Evolutionary conservation across 352 stramenopile species (phyloP), one percentile per base, ranked within the genome.

Genomic region (Globisporangium camurandrum): DNA sequence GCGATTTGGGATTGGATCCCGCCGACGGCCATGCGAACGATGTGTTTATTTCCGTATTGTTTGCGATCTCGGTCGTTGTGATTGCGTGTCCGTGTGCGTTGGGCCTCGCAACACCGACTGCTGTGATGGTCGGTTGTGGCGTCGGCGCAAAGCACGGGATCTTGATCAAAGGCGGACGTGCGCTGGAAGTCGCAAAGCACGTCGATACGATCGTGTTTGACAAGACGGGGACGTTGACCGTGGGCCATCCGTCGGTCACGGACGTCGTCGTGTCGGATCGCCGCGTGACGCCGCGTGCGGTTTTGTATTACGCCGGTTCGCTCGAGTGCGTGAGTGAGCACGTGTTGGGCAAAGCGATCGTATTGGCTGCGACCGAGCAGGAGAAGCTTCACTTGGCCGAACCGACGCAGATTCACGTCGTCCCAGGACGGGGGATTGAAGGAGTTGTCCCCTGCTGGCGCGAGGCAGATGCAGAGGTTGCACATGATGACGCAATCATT

Each of bases 141-240:
- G 79, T 95, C 46, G 88, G 79, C 8, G 85, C 81, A 24, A 86
- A 95, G 57, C 74, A 87, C 19, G 75, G 93, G 1, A 90, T 97
- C 43, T 59, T 96, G 8, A 86, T 97, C 51, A 93, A 93, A 56
- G 90, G 90, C 1, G 84, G 84, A 1, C 67, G 72, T 11, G 78
- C 81, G 7, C 66, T 95, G 1, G 85, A 95, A 53, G 81, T 86
- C 3, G 75, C 83, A 14, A 75, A 75, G 3, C 86, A 95, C 55
- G 84, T 96, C 1, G 80, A 87, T 27, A 85, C 79, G 22, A 84
- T 91, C 27, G 90, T 95, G 26, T 97, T 97, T 60, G 91, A 97
- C 59, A 97, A 97, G 66, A 97, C 90, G 2, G 90, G 90, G 1
- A 97, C 91, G 9, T 61, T 97, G 3, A 97, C 91, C 1, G 66